Base-by-base conservation (phyloP, 2,329 filamentous ascomycete genomes). In the Ceratocystis ficicola region DNA sequence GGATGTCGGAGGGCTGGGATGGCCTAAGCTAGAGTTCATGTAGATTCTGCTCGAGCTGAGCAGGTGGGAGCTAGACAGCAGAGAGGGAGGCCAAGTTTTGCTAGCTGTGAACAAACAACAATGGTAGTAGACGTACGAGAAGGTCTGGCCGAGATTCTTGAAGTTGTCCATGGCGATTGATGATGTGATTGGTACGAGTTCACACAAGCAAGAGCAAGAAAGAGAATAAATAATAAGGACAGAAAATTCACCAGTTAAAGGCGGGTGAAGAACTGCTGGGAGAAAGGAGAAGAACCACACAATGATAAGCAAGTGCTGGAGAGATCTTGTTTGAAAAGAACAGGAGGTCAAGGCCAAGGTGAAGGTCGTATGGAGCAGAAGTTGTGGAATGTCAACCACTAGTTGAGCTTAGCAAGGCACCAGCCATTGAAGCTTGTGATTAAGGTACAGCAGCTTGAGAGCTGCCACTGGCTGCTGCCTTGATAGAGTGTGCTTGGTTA, bases 101-200 rank as follows among this genome's bases (percentile, higher is more conserved):
- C 36, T 41, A 15, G 36, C 36, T 41, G 36, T 41, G 36, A 15
- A 12, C 36, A 12, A 15, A 2, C 36, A 41, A 5, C 17, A 10
- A 44, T 44, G 44, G 25, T 10, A 32, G 17, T 32, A 15, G 64
- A 68, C 67, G 50, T 68, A 68, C 67, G 67, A 68, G 62, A 68
- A 68, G 61, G 67, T 68, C 64, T 68, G 67, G 61, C 67, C 64
- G 17, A 68, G 60, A 36, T 64, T 68, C 67, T 68, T 68, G 61
- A 68, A 68, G 55, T 64, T 64, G 28, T 68, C 67, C 67, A 68
- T 68, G 63, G 30, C 50, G 62, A 6, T 44, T 41, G 36, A 41
- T 41, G 36, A 41, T 41, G 5, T 41, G 36, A 15, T 41, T 41
- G 36, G 36, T 41, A 41, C 10, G 25, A 52, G 46, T 36, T 6